phyloP scores from a whole-genome alignment of 306 rosid genomes.

The Cucurbita ficifolia region DNA sequence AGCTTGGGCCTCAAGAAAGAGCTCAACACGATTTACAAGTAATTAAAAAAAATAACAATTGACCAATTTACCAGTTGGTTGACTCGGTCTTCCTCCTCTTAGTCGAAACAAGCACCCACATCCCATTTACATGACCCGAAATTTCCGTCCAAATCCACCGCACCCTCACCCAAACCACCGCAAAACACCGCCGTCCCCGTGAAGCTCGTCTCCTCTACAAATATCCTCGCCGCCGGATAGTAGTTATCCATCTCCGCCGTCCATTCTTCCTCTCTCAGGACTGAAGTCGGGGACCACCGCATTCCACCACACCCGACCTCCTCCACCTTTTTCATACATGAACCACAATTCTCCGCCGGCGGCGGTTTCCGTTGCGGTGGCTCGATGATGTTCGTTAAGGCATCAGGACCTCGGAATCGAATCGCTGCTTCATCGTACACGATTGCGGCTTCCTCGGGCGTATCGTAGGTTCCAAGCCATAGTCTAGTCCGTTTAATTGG shows the following conservation, averaged over 20 bases:
- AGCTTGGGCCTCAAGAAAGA: no score
- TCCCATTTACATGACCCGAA: neutral
- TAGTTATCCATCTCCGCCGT: neutral
- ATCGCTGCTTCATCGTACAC: neutral
- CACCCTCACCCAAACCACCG: neutral
- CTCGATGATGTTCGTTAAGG: neutral
- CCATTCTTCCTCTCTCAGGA: neutral
- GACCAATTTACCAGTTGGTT: neutral
- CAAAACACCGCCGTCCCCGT: neutral
- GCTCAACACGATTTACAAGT: no score
- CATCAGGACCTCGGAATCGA: neutral
- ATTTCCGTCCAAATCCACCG: neutral
- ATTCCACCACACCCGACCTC: no score
- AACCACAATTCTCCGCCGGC: neutral
- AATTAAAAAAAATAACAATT: no score
- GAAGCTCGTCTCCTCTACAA: neutral
- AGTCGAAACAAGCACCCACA: neutral
- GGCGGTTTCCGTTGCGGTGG: neutral
- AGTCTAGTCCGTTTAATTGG: neutral
- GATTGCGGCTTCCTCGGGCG: neutral
- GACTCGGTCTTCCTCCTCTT: neutral
- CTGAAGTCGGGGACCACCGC: neutral
- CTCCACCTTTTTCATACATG: no score
- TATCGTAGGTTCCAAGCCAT: conserved; percentile 1
- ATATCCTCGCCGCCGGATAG: neutral